Evolutionary conservation across 2,329 filamentous ascomycete species (phyloP), one percentile per base, ranked within the genome.

Genomic region (Catunica adiposa): DNA sequence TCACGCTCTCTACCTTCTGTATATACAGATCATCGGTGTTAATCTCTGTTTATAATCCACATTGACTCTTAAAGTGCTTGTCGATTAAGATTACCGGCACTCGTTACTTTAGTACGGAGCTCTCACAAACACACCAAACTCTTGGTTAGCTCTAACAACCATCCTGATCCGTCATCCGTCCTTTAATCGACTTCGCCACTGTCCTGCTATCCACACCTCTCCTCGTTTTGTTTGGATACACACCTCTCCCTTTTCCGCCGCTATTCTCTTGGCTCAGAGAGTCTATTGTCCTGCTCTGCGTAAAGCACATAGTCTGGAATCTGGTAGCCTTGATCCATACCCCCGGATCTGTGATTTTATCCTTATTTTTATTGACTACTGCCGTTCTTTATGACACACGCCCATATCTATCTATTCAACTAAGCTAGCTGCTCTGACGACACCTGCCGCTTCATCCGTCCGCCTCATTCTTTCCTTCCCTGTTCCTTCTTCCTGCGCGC

Each of bases 291-390:
- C 40, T n/a, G 4, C 20, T 44, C 40, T 17, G 9, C 15, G 11
- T 17, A 44, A n/a, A 44, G 8, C 48, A 34, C 34, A 51, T 38
- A 51, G 47, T 48, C 22, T 20, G 34, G 34, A 56, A 56, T 56
- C 26, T 51, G 47, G 46, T 26, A 56, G 54, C 54, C 34, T 56
- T 20, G 40, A 51, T 22, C 47, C 47, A 34, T 29, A 50, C 51
- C 46, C 31, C 51, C 48, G 48, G 48, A 51, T 51, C 26, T 17
- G 15, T 37, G 22, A 20, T 54, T 44, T 46, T 54, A 54, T 17
- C 22, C 4, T 29, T 44, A 38, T 54, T 53, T 53, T 53, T 25
- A 17, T 11, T 34, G 1, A 23, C 26, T 46, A 15, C 22, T 51
- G 25, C 17, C 20, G 20, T 44, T 44, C 11, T 44, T 44, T 20